These are phyloP conservation scores for Populus hybrid DNA, from an alignment of 441 rosid genomes.

Conservation along the genomic window DNA sequence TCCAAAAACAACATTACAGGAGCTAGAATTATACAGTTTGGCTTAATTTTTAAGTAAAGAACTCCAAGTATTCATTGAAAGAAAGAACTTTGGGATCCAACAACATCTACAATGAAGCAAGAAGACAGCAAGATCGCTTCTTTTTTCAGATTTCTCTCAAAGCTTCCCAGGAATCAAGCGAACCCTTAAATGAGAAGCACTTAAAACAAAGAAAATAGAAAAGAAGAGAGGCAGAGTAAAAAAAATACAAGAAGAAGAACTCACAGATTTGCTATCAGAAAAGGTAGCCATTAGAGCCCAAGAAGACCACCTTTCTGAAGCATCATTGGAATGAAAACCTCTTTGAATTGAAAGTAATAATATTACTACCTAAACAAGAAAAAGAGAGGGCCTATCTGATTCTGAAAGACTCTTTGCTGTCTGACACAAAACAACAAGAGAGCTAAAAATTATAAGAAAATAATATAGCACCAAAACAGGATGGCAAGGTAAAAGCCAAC, in stretches of 20 bases:
- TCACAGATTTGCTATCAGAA: constrained; percentile 32
- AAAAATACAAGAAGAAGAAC: constrained; percentile 13
- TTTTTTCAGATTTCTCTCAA: not conserved
- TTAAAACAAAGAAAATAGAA: not conserved
- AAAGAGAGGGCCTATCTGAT: not conserved
- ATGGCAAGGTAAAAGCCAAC: constrained; percentile 1
- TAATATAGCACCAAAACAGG: not conserved
- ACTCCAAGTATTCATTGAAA: not conserved
- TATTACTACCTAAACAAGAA: not conserved
- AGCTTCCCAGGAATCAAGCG: constrained; percentile 5
- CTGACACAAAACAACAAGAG: constrained; percentile 18
- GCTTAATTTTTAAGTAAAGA: not conserved
- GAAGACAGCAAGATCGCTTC: constrained; percentile 4
- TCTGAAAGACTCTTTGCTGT: constrained; percentile 14
- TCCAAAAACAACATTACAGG: not conserved
- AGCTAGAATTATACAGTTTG: not conserved
- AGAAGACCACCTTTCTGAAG: not conserved
- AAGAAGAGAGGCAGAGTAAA: not conserved
- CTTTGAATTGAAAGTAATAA: not conserved
- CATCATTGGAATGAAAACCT: not conserved
- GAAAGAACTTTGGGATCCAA: not conserved
- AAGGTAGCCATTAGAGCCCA: constrained; percentile 15
- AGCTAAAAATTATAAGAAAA: not conserved
- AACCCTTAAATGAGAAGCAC: not conserved
- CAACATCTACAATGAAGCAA: not conserved